Conservation (phyloP, 495 filamentous ascomycete genomes). For the Aspergillus coremiiformis region DNA sequence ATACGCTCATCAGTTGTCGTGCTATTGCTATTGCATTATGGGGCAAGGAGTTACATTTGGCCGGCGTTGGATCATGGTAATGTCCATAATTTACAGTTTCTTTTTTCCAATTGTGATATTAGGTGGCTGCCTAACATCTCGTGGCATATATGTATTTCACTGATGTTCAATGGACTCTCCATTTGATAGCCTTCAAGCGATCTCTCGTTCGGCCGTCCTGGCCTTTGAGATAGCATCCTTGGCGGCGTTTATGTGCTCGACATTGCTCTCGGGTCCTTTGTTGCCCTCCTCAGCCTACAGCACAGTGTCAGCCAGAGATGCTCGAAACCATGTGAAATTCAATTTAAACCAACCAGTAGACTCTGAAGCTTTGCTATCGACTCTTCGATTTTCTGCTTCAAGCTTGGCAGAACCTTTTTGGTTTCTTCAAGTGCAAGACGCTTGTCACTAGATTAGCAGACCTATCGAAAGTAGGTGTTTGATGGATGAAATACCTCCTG, state of each 20-base stretch:
- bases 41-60: constrained; percentile 28
- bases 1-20: neutral
- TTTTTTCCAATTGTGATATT: constrained; percentile 3
- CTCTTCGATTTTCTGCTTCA: constrained; percentile 57
- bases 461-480: neutral
- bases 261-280: constrained; percentile 43
- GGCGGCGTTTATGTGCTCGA: constrained; percentile 46
- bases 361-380: constrained; percentile 64
- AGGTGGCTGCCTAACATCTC: neutral
- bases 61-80: constrained; percentile 21
- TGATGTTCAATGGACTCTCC: neutral
- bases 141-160: neutral
- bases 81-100: constrained; percentile 15
- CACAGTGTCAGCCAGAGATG: neutral
- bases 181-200: constrained; percentile 20
- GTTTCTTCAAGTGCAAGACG: constrained; percentile 73
- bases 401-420: constrained; percentile 62
- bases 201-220: constrained; percentile 39
- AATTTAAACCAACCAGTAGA: constrained; percentile 47
- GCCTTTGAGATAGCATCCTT: constrained; percentile 57
- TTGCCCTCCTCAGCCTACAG: constrained; percentile 37
- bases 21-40: constrained; percentile 13
- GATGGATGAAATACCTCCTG: constrained; percentile 62
- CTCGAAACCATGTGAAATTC: neutral
- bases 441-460: constrained; percentile 36